phyloP scores from a whole-genome alignment of 805 yeast species.

The Kuraishia borneana region DNA sequence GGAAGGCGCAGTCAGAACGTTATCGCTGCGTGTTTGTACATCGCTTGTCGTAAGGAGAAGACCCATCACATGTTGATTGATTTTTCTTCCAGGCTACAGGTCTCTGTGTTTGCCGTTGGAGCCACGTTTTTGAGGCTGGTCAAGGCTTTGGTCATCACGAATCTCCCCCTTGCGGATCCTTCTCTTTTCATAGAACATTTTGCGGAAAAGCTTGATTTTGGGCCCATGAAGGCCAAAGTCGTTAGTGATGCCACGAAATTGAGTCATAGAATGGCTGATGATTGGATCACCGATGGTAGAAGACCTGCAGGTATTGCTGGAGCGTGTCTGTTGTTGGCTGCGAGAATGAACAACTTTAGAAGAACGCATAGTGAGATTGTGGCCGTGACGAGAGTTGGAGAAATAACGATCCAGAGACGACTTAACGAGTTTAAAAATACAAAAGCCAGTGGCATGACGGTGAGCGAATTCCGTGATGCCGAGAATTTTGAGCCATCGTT shows the following conservation, averaged over 20 bases:
- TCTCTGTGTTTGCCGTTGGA: constrained; percentile 89
- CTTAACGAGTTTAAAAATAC: constrained; percentile 81
- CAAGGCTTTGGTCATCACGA: constrained; percentile 66
- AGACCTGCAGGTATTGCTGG: constrained; percentile 99
- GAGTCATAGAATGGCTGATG: constrained; percentile 85
- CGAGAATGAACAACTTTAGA: constrained; percentile 92
- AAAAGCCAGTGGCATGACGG: constrained; percentile 59
- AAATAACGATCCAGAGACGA: constrained; percentile 84
- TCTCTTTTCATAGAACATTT: constrained; percentile 89
- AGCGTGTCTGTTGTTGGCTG: constrained; percentile 86
- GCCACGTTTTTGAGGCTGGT: constrained; percentile 92
- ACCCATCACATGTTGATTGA: constrained; percentile 96
- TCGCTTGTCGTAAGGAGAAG: constrained; percentile 85
- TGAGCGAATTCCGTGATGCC: constrained; percentile 58
- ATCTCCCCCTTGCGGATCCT: constrained; percentile 87
- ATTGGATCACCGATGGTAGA: constrained; percentile 95
- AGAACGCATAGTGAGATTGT: constrained; percentile 90
- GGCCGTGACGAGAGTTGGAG: constrained; percentile 91
- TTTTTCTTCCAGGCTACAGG: constrained; percentile 81
- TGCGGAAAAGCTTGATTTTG: constrained; percentile 78
- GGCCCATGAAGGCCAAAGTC: constrained; percentile 62
- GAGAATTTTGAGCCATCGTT: constrained; percentile 32
- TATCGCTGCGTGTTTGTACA: constrained; percentile 86
- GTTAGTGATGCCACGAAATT: constrained; percentile 78
- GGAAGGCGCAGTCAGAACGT: constrained; percentile 97